These are phyloP conservation scores for Sclerotinia subarctica DNA, from an alignment of 2,329 filamentous ascomycete species.

Conservation along the genomic window DNA sequence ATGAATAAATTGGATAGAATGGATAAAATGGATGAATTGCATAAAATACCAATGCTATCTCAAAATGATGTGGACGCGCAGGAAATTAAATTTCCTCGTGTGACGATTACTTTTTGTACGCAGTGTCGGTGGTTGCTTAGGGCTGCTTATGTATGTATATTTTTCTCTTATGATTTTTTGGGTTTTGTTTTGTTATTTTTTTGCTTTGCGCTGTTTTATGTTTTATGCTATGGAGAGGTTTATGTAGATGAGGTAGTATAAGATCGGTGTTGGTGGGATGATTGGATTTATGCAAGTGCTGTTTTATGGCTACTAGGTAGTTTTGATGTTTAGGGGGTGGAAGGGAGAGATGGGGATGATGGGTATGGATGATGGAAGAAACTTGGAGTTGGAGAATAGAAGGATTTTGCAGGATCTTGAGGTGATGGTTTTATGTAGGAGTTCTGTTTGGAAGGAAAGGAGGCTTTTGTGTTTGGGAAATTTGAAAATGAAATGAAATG, in stretches of 20 bases:
- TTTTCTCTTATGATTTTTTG: conserved; percentile 2
- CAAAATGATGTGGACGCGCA: too few species aligned
- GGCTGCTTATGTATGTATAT: conserved; percentile 69
- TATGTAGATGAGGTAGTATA: not conserved
- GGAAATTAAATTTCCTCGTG: conserved; percentile 51
- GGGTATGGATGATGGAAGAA: too few species aligned
- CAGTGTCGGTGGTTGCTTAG: conserved; percentile 88
- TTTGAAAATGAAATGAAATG: not conserved
- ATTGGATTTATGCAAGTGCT: not conserved
- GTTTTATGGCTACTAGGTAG: not conserved
- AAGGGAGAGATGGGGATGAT: not conserved
- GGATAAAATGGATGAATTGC: not conserved
- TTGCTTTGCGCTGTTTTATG: not conserved
- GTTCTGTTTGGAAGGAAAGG: not conserved
- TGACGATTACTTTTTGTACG: conserved; percentile 89
- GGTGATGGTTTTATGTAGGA: not conserved
- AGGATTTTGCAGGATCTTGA: not conserved
- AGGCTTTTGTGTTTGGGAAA: not conserved
- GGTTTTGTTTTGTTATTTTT: conserved; percentile 8
- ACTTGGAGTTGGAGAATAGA: too few species aligned
- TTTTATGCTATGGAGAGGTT: not conserved
- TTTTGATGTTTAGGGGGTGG: not conserved
- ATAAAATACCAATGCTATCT: too few species aligned
- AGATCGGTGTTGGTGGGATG: not conserved
- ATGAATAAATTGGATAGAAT: not conserved